Base-by-base conservation (phyloP, 495 filamentous ascomycete genomes). In the Penicillium roqueforti region DNA sequence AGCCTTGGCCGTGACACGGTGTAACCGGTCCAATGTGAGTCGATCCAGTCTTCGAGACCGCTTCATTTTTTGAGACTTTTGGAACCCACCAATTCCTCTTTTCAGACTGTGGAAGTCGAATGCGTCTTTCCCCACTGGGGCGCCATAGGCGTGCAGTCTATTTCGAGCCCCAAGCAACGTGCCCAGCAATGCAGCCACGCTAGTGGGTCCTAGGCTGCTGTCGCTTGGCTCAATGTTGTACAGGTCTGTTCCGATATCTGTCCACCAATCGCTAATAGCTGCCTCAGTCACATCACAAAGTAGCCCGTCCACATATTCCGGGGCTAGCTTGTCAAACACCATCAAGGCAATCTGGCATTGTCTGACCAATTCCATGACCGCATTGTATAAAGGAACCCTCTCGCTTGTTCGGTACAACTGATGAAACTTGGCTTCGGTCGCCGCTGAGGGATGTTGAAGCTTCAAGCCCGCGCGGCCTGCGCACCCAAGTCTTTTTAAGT, bases 191-290 rank as follows among this genome's bases (percentile, higher is more conserved):
- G 88, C 95, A 22, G 91, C 86, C 13, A 97, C 91, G 1, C 89
- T 97, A 0, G 92, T 96, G 3, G 93, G 92, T 0, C 93, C 93
- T 6, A 98, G 72, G 26, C 91, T 88, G 11, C 91, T 92, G 68
- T 98, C 95, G 19, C 84, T 87, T 2, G 93, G 95, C 68, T 97
- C 95, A 19, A 89, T 77, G 51, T 89, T 95, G 71, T 91, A 96
- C 54, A 89, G 80, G 42, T 97, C 91, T 0, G 86, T 87, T 4
- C 95, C 93, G 39, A 97, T 86, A 59, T 97, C 90, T 3, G 86
- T 84, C 93, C 93, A 98, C 93, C 95, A 98, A 68, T 96, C 88
- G 57, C 84, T 86, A 61, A 98, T 84, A 3, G 91, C 89, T 53
- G 80, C 84, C 62, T 98, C 93, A 0, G 93, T 98, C 14, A 92